Evolutionary conservation across 192 early-diverging fungal species (phyloP).

Genomic region (Backusella psychrophila): DNA sequence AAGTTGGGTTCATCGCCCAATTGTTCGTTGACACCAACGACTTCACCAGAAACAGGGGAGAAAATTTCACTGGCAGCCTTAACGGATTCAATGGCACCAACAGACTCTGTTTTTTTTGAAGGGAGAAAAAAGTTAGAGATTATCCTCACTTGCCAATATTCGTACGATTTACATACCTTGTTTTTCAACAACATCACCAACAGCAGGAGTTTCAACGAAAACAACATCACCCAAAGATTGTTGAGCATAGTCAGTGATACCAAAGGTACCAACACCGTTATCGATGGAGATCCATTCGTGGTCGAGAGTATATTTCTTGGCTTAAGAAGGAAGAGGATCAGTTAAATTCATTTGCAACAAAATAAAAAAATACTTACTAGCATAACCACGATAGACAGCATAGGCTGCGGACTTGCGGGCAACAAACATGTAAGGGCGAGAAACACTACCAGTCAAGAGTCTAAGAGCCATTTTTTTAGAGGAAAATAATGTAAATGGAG

Average conservation of each 20-base stretch:
- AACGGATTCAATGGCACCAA: slow-evolving; percentile 91
- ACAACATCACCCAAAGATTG: slow-evolving; percentile 92
- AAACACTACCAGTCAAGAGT: slow-evolving; percentile 11
- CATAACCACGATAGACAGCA: slow-evolving; percentile 12
- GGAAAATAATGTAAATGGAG: background rate
- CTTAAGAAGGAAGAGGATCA: slow-evolving; percentile 18
- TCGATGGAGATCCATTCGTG: slow-evolving; percentile 93
- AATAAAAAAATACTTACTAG: slow-evolving; percentile 1
- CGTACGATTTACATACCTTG: slow-evolving; percentile 44
- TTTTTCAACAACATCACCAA: slow-evolving; percentile 58
- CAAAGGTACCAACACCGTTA: slow-evolving; percentile 78
- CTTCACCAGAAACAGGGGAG: slow-evolving; percentile 79
- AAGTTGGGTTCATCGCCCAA: slow-evolving; percentile 67
- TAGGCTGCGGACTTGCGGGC: slow-evolving; percentile 1
- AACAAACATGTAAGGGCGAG: slow-evolving; percentile 6
- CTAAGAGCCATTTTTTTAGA: slow-evolving; percentile 15
- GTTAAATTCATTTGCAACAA: background rate
- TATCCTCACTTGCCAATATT: background rate
- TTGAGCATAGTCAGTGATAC: slow-evolving; percentile 92
- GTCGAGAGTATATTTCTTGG: slow-evolving; percentile 75
- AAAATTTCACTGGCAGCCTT: slow-evolving; percentile 95
- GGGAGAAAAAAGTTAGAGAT: background rate
- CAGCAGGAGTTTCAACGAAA: slow-evolving; percentile 81
- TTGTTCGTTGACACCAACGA: slow-evolving; percentile 72
- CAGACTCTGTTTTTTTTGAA: slow-evolving; percentile 40